These are phyloP conservation scores for Lactarius akahatsu DNA, from an alignment of 768 basidiomycete species.

Conservation along the genomic window DNA sequence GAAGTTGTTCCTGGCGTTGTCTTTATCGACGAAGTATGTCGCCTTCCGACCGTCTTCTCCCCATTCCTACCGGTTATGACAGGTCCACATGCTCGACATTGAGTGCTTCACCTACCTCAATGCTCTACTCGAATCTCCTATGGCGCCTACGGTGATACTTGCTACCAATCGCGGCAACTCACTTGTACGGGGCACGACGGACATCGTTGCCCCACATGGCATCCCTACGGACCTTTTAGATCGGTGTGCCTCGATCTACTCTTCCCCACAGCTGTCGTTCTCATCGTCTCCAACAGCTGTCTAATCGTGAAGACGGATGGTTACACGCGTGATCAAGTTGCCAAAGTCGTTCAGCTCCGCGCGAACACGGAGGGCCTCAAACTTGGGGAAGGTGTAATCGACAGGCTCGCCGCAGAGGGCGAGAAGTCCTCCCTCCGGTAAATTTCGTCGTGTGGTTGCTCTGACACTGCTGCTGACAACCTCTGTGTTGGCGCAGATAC, in stretches of 20 bases:
- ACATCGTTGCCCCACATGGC: slow-evolving; percentile 90
- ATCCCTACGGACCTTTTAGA: slow-evolving; percentile 93
- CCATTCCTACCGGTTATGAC: slow-evolving; percentile 3
- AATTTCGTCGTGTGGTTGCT: slow-evolving; percentile 30
- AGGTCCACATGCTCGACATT: slow-evolving; percentile 99
- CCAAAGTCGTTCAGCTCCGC: slow-evolving; percentile 81
- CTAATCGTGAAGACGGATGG: slow-evolving; percentile 93
- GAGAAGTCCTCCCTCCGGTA: slow-evolving; percentile 79
- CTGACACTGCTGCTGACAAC: slow-evolving; percentile 9
- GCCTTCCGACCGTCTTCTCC: slow-evolving; percentile 4
- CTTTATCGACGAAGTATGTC: slow-evolving; percentile 93
- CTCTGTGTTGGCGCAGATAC: slow-evolving; percentile 53
- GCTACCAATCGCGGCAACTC: slow-evolving; percentile 95
- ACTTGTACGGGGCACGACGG: slow-evolving; percentile 89
- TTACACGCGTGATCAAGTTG: slow-evolving; percentile 81
- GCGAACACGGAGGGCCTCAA: slow-evolving; percentile 85
- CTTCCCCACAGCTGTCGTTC: slow-evolving; percentile 4
- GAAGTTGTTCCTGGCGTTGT: slow-evolving; percentile 97
- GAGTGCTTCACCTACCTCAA: slow-evolving; percentile 99
- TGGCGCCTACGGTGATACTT: slow-evolving; percentile 96
- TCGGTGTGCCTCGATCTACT: slow-evolving; percentile 49
- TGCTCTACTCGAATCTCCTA: slow-evolving; percentile 89
- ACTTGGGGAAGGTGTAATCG: slow-evolving; percentile 72
- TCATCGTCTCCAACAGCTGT: slow-evolving; percentile 51
- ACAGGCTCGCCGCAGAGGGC: slow-evolving; percentile 78